These are phyloP conservation scores for Eremochloa ophiuroides DNA, from an alignment of 176 grass and related monocot genomes.

Conservation along the genomic window DNA sequence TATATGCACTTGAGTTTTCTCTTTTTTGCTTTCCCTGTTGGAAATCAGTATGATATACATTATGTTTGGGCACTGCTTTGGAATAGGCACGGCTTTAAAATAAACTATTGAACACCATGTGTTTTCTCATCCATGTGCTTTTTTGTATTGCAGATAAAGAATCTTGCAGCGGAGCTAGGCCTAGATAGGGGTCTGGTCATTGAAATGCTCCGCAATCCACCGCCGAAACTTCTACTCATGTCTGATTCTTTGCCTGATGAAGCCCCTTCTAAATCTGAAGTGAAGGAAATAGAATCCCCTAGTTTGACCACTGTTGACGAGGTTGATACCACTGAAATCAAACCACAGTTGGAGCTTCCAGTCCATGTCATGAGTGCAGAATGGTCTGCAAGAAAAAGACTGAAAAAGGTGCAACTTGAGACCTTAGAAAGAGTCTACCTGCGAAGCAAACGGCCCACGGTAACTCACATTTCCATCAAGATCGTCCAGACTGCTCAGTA, in stretches of 20 bases:
- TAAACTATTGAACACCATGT: constrained; percentile 2
- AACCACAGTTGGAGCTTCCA: constrained; percentile 42
- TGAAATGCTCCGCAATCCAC: constrained; percentile 84
- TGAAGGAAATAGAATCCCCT: constrained; percentile 29
- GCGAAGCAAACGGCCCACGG: constrained; percentile 77
- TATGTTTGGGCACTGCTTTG: background rate
- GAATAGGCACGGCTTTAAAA: background rate
- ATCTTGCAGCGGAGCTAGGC: constrained; percentile 73
- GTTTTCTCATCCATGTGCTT: constrained; percentile 7
- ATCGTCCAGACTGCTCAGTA: constrained; percentile 1
- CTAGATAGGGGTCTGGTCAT: constrained; percentile 79
- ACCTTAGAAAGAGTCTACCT: constrained; percentile 80
- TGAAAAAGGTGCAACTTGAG: constrained; percentile 78
- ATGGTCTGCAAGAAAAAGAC: constrained; percentile 63
- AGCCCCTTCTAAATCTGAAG: constrained; percentile 45
- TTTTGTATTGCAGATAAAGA: constrained; percentile 67
- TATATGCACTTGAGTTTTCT: background rate
- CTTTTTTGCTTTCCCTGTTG: background rate
- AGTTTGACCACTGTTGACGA: constrained; percentile 23
- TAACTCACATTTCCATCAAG: constrained; percentile 39
- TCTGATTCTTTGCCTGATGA: constrained; percentile 66
- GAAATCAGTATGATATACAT: constrained; percentile 7
- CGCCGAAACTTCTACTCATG: constrained; percentile 83
- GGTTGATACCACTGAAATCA: constrained; percentile 21
- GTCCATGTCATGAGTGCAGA: constrained; percentile 51